Percentiles rank a stretch among this genome's conserved stretches.
Evolutionary conservation across 305 asterid species (phyloP).

Genomic region (Withania somnifera): DNA sequence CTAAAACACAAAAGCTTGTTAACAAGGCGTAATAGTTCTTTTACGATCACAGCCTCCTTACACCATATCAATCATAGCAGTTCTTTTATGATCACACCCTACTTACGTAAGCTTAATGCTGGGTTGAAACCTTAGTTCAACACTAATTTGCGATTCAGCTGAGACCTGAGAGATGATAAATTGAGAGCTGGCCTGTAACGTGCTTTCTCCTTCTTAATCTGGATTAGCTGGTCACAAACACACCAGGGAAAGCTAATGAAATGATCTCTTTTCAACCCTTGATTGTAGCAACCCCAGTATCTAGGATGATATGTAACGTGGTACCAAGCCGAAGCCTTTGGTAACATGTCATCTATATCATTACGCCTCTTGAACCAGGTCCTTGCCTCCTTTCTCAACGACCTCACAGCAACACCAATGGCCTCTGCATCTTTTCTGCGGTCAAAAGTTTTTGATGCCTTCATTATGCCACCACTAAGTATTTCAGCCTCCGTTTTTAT

Average conservation of each 20-base stretch:
- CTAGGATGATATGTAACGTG: slow-evolving; percentile 61
- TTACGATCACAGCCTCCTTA: not conserved
- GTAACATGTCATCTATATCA: slow-evolving; percentile 33
- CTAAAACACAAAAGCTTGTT: not conserved
- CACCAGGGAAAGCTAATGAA: slow-evolving; percentile 94
- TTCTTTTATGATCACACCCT: not conserved
- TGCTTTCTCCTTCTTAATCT: slow-evolving; percentile 43
- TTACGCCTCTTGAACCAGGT: slow-evolving; percentile 53
- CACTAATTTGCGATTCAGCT: not conserved
- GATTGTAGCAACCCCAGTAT: slow-evolving; percentile 68
- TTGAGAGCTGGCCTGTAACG: slow-evolving; percentile 3
- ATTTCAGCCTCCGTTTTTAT: slow-evolving; percentile 76
- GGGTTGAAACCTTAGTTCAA: not conserved
- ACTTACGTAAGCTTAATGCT: not conserved
- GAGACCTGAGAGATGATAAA: not conserved
- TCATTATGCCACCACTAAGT: slow-evolving; percentile 71
- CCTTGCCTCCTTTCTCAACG: slow-evolving; percentile 70
- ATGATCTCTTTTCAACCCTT: slow-evolving; percentile 57
- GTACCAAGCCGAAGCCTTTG: slow-evolving; percentile 97
- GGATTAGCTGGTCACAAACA: slow-evolving; percentile 58
- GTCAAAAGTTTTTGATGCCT: slow-evolving; percentile 57
- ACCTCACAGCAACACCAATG: slow-evolving; percentile 48
- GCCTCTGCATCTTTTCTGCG: slow-evolving; percentile 69
- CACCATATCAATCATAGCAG: not conserved
- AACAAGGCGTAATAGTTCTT: not conserved